Evolutionary conservation across 768 basidiomycete genomes (phyloP), one percentile per base, ranked within the genome.

Genomic region (Favolaschia claudopus): DNA sequence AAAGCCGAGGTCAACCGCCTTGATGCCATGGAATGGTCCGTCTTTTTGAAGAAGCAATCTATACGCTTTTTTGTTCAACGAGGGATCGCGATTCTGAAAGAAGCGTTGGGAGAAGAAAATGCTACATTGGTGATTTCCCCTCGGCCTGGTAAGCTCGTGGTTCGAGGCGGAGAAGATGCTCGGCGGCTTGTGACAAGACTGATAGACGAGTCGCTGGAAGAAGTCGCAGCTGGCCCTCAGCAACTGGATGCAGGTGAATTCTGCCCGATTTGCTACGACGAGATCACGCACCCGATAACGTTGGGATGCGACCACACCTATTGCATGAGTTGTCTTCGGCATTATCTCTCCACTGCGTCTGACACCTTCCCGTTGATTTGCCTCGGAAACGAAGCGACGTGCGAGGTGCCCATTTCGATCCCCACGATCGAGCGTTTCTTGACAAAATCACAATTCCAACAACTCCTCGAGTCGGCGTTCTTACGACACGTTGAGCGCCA

Each of bases 101-200:
- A 85, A 31, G 72, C 78, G 0, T 70, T 88, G 19, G 86, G 87
- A 20, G 81, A 85, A 32, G 80, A 85, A 33, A 83, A 78, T 22
- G 83, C 85, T 20, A 72, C 66, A 2, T 76, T 89, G 34, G 71
- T 83, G 24, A 69, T 82, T 22, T 57, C 72, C 0, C 69, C 77
- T 0, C 63, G 62, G 24, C 67, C 73, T 0, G 73, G 76, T 53
- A 82, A 67, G 14, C 73, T 89, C 36, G 80, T 76, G 1, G 73
- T 89, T 39, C 79, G 79, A 22, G 87, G 87, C 1, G 84, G 82
- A 10, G 86, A 87, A 51, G 82, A 85, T 28, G 85, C 82, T 1
- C 76, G 79, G 8, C 80, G 83, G 37, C 71, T 79, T 27, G 65
- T 88, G 17, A 70, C 74, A 46, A 69, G 75, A 42, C 72, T 85